These are phyloP conservation scores for Hypoxylon rubiginosum DNA, from an alignment of 2,329 filamentous ascomycete genomes.

Conservation along the genomic window DNA sequence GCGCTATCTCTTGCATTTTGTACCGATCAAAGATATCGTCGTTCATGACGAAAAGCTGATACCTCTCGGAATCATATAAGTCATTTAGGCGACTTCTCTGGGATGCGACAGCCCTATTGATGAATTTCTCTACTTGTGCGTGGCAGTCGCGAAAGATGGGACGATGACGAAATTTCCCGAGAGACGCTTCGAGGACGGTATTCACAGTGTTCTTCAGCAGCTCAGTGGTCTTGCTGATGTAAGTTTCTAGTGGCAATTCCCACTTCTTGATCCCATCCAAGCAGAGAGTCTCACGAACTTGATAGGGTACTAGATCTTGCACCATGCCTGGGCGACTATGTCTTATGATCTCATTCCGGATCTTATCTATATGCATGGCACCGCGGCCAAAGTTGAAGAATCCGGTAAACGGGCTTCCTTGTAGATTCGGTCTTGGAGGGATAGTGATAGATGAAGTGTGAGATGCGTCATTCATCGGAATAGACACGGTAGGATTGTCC, in stretches of 20 bases:
- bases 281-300: slow-evolving; percentile 71
- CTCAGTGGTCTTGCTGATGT: slow-evolving; percentile 62
- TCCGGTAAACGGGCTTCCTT: slow-evolving; percentile 53
- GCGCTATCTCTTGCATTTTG: slow-evolving; percentile 60
- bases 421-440: slow-evolving; percentile 22
- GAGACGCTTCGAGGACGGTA: slow-evolving; percentile 61
- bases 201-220: slow-evolving; percentile 64
- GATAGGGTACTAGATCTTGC: slow-evolving; percentile 66
- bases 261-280: slow-evolving; percentile 71
- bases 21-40: slow-evolving; percentile 62
- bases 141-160: slow-evolving; percentile 64
- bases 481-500: slow-evolving; percentile 51
- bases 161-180: slow-evolving; percentile 61
- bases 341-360: slow-evolving; percentile 67
- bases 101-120: slow-evolving; percentile 56
- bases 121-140: slow-evolving; percentile 59
- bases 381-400: slow-evolving; percentile 57
- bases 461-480: slow-evolving; percentile 45
- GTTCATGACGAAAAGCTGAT: slow-evolving; percentile 71
- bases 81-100: slow-evolving; percentile 57
- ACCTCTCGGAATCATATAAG: slow-evolving; percentile 66
- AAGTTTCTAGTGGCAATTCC: slow-evolving; percentile 64
- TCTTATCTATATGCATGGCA: slow-evolving; percentile 62
- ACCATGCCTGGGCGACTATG: slow-evolving; percentile 71
- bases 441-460: slow-evolving; percentile 46